A percentile compares a stretch with the other conserved stretches of the same genome.
phyloP scores from a whole-genome alignment of 2,329 filamentous ascomycete species.

The Ophioceras dolichostomum region DNA sequence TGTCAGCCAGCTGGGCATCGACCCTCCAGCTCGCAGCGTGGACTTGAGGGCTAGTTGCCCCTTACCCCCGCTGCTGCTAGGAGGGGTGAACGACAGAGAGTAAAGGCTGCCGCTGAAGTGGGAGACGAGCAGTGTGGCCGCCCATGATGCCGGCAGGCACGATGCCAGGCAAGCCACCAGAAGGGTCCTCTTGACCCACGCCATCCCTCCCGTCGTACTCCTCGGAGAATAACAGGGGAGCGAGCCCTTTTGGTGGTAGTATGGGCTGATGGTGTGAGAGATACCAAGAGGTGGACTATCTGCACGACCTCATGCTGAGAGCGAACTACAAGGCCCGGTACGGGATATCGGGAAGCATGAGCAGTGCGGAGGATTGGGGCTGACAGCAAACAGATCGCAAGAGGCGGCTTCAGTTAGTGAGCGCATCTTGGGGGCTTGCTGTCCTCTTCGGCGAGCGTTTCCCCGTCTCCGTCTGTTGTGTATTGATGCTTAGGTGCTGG shows the following conservation, averaged over 20 bases:
- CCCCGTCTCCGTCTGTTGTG: too few relatives aligned
- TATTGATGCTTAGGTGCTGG: too few relatives aligned
- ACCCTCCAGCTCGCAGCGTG: constrained; percentile 17
- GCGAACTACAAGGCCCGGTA: background rate
- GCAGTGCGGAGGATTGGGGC: too few relatives aligned
- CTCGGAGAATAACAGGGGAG: background rate
- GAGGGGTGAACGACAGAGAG: constrained; percentile 18
- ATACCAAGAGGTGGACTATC: too few relatives aligned
- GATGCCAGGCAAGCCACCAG: constrained; percentile 5
- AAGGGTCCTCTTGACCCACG: constrained; percentile 3
- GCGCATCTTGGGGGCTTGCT: background rate
- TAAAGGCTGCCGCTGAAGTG: constrained; percentile 27
- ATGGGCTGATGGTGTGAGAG: too few relatives aligned
- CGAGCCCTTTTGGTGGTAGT: too few relatives aligned
- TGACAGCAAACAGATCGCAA: too few relatives aligned
- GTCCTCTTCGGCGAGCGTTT: too few relatives aligned
- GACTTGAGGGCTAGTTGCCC: constrained; percentile 15
- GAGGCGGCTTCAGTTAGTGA: background rate
- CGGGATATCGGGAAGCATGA: too few relatives aligned
- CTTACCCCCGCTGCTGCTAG: constrained; percentile 5
- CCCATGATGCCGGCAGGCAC: constrained; percentile 5
- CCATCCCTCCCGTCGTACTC: constrained; percentile 2
- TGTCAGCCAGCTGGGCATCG: constrained; percentile 24
- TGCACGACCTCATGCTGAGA: background rate
- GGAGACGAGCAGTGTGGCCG: constrained; percentile 20